These are phyloP conservation scores for Coniochaeta pulveracea DNA, from an alignment of 2,329 filamentous ascomycete genomes.

Conservation along the genomic window DNA sequence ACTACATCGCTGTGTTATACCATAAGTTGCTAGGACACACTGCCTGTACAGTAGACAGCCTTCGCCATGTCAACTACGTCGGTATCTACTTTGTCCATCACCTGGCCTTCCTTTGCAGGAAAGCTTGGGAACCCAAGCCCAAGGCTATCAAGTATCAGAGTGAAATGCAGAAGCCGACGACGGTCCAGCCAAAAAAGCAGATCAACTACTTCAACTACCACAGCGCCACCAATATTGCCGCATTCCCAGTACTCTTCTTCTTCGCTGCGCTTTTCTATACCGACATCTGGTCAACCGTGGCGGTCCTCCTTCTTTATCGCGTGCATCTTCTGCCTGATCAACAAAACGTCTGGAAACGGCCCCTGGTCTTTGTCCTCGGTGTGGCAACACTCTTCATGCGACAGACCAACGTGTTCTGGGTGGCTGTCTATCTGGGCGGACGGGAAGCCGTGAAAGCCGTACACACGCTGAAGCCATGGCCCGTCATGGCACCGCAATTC, in stretches of 20 bases:
- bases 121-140: too few species aligned
- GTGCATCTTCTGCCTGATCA: too few species aligned
- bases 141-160: too few species aligned
- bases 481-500: constrained; percentile 17
- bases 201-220: too few species aligned
- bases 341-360: too few species aligned
- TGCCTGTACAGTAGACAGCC: constrained; percentile 26
- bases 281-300: constrained; percentile 70
- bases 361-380: constrained; percentile 53
- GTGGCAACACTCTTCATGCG: constrained; percentile 62
- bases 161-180: too few species aligned
- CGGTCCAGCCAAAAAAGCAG: too few species aligned
- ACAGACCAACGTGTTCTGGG: constrained; percentile 97
- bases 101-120: constrained; percentile 38
- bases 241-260: constrained; percentile 91
- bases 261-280: constrained; percentile 95
- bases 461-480: constrained; percentile 27
- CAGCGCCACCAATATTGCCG: constrained; percentile 64
- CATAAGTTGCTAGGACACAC: constrained; percentile 18
- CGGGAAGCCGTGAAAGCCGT: constrained; percentile 41
- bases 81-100: constrained; percentile 29
- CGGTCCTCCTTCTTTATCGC: constrained; percentile 60
- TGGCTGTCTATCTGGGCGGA: constrained; percentile 64
- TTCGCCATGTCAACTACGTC: constrained; percentile 38
- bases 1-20: constrained; percentile 31